Evolutionary conservation across 192 early-diverging fungal species (phyloP), one percentile per base, ranked within the genome.

Genomic region (Coemansia sp.): DNA sequence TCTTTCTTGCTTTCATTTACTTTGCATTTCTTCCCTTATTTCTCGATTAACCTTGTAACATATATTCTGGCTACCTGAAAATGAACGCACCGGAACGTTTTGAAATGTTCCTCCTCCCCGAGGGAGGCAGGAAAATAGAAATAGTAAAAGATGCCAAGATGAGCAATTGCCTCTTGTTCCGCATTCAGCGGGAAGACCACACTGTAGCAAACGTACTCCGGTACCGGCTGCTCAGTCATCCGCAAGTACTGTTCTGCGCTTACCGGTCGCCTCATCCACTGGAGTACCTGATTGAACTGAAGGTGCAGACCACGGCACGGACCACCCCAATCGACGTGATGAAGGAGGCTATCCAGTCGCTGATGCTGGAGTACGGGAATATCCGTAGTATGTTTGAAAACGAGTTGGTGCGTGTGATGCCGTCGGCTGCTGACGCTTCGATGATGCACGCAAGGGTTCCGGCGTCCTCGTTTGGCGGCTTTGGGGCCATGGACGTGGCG

Each of bases 231-330:
- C 82, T 98, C 13, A 88, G 93, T 63, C 89, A 99, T 77, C 87
- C 89, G 5, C 91, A 91, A 61, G 97, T 99, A 1, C 74, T 94
- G 22, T 99, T 98, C 82, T 91, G 94, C 6, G 97, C 95, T 47
- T 99, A 99, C 85, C 92, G 94, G 61, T 76, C 92, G 53, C 95
- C 97, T 7, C 97, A 99, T 72, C 97, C 97, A 36, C 82, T 99
- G 3, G 94, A 98, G 62, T 92, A 96, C 75, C 85, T 89, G 44
- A 87, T 97, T 55, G 75, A 93, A 28, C 69, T 99, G 38, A 97
- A 94, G 66, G 84, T 98, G 23, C 96, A 97, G 65, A 99, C 97
- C 1, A 91, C 91, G 0, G 75, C 88, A 2, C 85, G 92, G 17
- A 95, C 93, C 5, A 89, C 87, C 40, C 97, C 97, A 25, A 84